A percentile compares a stretch with the other conserved stretches of the same genome.
phyloP scores from a whole-genome alignment of 139 green algal species.

The Haematococcus lacustris region DNA sequence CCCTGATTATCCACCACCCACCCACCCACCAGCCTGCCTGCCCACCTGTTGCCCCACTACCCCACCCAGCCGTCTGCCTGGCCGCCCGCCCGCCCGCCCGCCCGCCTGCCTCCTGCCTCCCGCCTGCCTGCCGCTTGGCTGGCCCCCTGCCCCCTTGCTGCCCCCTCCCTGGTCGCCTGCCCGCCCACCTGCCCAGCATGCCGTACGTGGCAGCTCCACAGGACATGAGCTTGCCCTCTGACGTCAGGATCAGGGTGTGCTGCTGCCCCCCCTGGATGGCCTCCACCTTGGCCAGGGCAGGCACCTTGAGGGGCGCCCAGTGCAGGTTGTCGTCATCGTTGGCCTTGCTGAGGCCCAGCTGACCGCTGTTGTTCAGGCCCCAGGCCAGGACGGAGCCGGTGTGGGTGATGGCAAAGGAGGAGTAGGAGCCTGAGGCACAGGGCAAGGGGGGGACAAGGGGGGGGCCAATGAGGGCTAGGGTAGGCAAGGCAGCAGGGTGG shows the following conservation, averaged over 20 bases:
- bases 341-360: conserved; percentile 56
- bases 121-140: too few relatives aligned
- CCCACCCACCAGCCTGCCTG: too few relatives aligned
- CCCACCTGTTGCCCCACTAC: too few relatives aligned
- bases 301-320: conserved; percentile 36
- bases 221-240: conserved; percentile 49
- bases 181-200: conserved; percentile 47
- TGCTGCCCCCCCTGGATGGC: conserved; percentile 66
- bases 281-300: conserved; percentile 23
- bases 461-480: too few relatives aligned
- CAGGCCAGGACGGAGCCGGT: conserved; percentile 58
- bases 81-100: too few relatives aligned
- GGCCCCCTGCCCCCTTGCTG: too few relatives aligned
- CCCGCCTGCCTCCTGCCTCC: background rate
- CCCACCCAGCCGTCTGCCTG: too few relatives aligned
- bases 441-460: too few relatives aligned
- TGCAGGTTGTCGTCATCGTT: conserved; percentile 15
- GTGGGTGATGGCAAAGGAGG: conserved; percentile 55
- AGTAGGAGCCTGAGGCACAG: conserved; percentile 56
- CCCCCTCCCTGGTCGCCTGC: background rate
- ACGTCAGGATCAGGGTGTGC: conserved; percentile 69
- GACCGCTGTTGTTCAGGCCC: conserved; percentile 88
- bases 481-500: too few relatives aligned
- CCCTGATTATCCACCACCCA: too few relatives aligned
- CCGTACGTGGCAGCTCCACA: conserved; percentile 79